phyloP scores from a whole-genome alignment of 345 rosid species.

The Eucalyptus albens region DNA sequence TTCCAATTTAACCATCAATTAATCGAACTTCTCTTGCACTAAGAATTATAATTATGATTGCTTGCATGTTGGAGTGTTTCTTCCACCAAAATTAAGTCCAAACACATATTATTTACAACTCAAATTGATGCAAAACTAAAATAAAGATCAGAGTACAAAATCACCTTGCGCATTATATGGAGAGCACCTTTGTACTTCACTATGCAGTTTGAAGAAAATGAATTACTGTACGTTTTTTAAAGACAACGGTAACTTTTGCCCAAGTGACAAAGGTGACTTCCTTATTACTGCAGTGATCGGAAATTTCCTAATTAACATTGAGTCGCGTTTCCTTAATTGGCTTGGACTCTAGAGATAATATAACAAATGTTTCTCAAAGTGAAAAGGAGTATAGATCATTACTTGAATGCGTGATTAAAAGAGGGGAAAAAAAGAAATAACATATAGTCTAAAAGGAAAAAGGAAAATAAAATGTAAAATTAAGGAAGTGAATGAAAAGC shows the following conservation, averaged over 20 bases:
- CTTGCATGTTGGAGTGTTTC: background rate
- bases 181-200: background rate
- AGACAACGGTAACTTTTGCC: background rate
- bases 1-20: too few species aligned
- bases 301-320: background rate
- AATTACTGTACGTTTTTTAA: background rate
- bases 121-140: background rate
- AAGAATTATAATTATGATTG: too few species aligned
- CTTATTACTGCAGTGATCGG: background rate
- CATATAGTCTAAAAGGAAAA: background rate
- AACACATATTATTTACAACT: background rate
- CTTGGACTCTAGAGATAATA: background rate
- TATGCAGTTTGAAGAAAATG: background rate
- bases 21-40: background rate
- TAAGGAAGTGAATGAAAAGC: background rate
- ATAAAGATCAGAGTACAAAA: background rate
- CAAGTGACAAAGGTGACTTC: background rate
- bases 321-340: background rate
- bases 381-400: background rate
- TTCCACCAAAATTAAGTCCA: background rate
- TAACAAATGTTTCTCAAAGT: too few species aligned
- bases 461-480: too few species aligned
- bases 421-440: background rate
- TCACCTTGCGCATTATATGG: background rate
- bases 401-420: background rate